Conservation (phyloP, 148 eudicot genomes). For the Vaccinium corymbosum region DNA sequence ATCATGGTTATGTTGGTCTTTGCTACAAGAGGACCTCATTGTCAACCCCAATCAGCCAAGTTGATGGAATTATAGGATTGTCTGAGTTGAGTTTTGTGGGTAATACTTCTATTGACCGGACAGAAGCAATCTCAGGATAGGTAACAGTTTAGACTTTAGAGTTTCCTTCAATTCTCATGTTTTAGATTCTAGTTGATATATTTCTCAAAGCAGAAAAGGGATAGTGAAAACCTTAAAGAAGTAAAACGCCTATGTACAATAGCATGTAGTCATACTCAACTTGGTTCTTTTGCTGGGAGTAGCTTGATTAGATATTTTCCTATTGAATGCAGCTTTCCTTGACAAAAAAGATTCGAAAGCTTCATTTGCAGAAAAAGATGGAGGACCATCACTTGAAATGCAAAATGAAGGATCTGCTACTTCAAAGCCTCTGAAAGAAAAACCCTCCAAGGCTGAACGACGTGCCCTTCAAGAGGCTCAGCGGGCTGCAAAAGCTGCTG, state of each 20-base stretch:
- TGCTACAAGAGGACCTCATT: not conserved
- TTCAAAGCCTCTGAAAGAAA: slow-evolving; percentile 68
- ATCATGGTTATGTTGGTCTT: not conserved
- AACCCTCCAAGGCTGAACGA: slow-evolving; percentile 87
- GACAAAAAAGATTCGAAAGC: slow-evolving; percentile 22
- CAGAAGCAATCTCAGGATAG: not conserved
- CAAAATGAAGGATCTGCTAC: slow-evolving; percentile 39
- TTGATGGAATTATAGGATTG: not conserved
- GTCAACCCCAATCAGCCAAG: not conserved
- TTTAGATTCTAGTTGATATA: not conserved
- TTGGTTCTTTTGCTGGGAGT: slow-evolving; percentile 1
- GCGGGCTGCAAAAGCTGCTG: slow-evolving; percentile 91
- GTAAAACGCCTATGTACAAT: not conserved
- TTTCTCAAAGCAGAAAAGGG: not conserved
- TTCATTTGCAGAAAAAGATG: slow-evolving; percentile 48
- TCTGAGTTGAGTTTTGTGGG: not conserved
- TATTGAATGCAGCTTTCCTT: slow-evolving; percentile 17
- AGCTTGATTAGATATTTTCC: not conserved
- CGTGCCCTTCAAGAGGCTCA: slow-evolving; percentile 95
- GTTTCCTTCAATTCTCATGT: not conserved
- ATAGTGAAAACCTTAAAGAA: not conserved
- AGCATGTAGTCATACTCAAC: not conserved
- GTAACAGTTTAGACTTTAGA: not conserved
- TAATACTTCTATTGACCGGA: not conserved
- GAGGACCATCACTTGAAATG: slow-evolving; percentile 38